These are phyloP conservation scores for Amborella trichopoda DNA, from an alignment of 164 flowering plant species.

Conservation along the genomic window DNA sequence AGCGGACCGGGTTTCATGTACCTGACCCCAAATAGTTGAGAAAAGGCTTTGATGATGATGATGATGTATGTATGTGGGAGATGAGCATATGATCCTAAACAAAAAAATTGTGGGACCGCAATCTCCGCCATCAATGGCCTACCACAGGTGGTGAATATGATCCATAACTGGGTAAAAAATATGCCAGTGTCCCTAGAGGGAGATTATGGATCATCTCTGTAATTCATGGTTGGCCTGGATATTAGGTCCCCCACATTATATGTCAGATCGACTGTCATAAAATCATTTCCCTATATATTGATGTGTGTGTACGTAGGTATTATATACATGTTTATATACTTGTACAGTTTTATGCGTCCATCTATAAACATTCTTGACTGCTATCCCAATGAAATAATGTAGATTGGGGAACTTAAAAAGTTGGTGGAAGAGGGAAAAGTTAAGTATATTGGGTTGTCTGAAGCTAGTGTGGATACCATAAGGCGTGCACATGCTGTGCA, in stretches of 20 bases:
- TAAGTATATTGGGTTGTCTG: conserved; percentile 48
- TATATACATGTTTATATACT: neutral
- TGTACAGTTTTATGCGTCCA: neutral
- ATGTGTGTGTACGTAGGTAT: neutral
- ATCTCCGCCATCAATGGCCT: too few relatives aligned
- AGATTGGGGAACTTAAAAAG: conserved; percentile 44
- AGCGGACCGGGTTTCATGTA: too few relatives aligned
- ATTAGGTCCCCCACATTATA: neutral
- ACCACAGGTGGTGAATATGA: too few relatives aligned
- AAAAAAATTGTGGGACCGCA: too few relatives aligned
- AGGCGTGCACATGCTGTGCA: conserved; percentile 51
- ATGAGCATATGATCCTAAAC: too few relatives aligned
- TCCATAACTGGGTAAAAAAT: too few relatives aligned
- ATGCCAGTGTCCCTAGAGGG: too few relatives aligned
- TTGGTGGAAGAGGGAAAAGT: conserved; percentile 55
- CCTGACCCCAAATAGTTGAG: too few relatives aligned
- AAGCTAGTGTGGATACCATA: conserved; percentile 43
- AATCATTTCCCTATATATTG: neutral
- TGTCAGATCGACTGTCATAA: neutral
- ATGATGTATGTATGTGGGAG: too few relatives aligned
- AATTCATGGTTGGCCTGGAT: neutral
- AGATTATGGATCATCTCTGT: too few relatives aligned
- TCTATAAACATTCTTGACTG: too few relatives aligned
- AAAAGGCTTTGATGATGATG: too few relatives aligned
- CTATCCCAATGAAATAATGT: conserved; percentile 1